Evolutionary conservation across 768 basidiomycete genomes (phyloP), one percentile per base, ranked within the genome.

Genomic region (Naganishia friedmannii): DNA sequence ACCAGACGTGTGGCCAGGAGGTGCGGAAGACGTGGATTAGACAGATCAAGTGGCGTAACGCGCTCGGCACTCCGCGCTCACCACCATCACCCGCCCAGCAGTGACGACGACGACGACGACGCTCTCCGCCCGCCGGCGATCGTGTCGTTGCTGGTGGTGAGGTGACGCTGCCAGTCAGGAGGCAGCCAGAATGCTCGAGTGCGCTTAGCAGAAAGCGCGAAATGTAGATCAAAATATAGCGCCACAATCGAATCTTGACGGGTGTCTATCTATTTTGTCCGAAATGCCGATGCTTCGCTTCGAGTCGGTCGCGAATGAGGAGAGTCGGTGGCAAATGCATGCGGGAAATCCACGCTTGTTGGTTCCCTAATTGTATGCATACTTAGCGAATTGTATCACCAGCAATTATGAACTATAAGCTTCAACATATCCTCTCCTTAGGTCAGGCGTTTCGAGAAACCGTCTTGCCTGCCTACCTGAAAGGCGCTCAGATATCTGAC

Each of bases 111-210:
- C 48, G 48, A 51, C 48, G 48, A 13, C 48, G 48, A 51, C 48
- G 48, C 48, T 51, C 48, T 51, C 48, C 48, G 48, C 48, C 48
- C 48, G 48, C 48, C 48, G 48, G 48, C 48, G 48, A 51, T 51
- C 48, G 48, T 51, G 48, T 51, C 48, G 48, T n/a, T 7, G 48
- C 3, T 17, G 42, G n/a, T 13, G 48, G 48, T 51, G 48, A 51
- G n/a, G 48, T 51, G 48, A 51, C 48, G 48, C 15, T 15, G 7
- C 48, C n/a, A 51, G 48, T 21, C 48, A 51, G 23, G n/a, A 12
- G 15, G 48, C 23, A 26, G 23, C 48, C 21, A 3, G 48, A 7
- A 23, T 6, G 15, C 6, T 12, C 48, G n/a, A 23, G 15, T 51
- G 48, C 48, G 48, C 48, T 51, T 23, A 21, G 12, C 6, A 51